A percentile compares a stretch with the other conserved stretches of the same genome.
phyloP scores from a whole-genome alignment of 106 monocot species.

The Dendrobium officinale region DNA sequence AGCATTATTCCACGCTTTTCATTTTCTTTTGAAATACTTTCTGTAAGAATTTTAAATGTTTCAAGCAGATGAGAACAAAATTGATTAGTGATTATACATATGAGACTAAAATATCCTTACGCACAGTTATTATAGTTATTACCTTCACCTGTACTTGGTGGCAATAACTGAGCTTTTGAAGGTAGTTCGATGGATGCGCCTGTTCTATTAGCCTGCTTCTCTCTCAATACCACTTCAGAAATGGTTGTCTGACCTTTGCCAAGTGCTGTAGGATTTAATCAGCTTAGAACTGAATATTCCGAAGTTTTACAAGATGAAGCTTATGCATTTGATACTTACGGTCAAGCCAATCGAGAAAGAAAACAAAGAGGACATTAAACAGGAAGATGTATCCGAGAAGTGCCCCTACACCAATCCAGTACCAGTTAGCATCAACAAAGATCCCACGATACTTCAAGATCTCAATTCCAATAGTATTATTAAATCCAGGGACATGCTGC shows the following conservation, averaged over 20 bases:
- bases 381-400: conserved; percentile 50
- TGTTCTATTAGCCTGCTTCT: conserved; percentile 32
- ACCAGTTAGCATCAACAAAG: conserved; percentile 59
- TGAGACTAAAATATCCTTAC: background rate
- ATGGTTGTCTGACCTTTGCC: conserved; percentile 52
- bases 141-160: conserved; percentile 5
- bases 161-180: background rate
- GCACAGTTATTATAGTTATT: background rate
- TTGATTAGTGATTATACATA: background rate
- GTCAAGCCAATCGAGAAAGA: conserved; percentile 40
- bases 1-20: conserved; percentile 68
- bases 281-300: background rate
- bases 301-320: background rate
- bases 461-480: conserved; percentile 33
- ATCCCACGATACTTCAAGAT: conserved; percentile 44
- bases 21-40: background rate
- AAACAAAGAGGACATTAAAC: conserved; percentile 48
- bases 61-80: background rate
- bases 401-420: conserved; percentile 61
- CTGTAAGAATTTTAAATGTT: conserved; percentile 1
- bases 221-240: conserved; percentile 53
- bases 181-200: background rate
- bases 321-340: conserved; percentile 37
- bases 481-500: conserved; percentile 6
- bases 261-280: conserved; percentile 32